phyloP scores from a whole-genome alignment of 495 filamentous ascomycete genomes.

The Neurospora discreta region DNA sequence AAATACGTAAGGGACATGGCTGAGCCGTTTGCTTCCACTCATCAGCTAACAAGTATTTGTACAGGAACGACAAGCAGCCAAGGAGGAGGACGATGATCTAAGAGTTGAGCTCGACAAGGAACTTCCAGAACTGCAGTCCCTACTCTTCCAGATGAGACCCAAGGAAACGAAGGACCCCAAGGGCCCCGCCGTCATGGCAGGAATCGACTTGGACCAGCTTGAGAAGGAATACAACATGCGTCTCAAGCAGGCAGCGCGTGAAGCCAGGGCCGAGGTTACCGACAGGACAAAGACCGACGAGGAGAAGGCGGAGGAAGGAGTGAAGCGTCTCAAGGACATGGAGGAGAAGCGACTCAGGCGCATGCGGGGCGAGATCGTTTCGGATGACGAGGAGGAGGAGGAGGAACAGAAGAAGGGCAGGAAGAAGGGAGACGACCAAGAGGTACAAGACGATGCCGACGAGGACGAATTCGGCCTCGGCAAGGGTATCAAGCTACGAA shows the following conservation, averaged over 20 bases:
- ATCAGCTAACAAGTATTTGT: neutral
- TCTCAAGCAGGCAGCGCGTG: conserved; percentile 67
- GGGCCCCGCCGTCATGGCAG: conserved; percentile 45
- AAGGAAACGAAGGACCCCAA: conserved; percentile 42
- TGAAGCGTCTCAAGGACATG: conserved; percentile 59
- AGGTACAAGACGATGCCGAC: conserved; percentile 28
- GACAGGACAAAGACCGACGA: conserved; percentile 87
- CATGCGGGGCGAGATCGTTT: conserved; percentile 56
- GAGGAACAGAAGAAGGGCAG: conserved; percentile 36
- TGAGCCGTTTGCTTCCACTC: neutral
- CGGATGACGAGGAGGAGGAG: conserved; percentile 39
- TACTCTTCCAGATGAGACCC: conserved; percentile 40
- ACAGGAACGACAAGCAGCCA: conserved; percentile 61
- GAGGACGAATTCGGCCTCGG: conserved; percentile 46
- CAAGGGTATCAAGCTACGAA: conserved; percentile 37
- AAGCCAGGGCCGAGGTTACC: conserved; percentile 71
- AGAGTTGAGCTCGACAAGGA: conserved; percentile 45
- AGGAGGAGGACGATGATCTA: conserved; percentile 92
- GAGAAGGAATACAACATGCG: conserved; percentile 80
- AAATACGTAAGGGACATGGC: conserved; percentile 54
- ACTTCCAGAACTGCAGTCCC: conserved; percentile 64
- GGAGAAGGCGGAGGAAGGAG: conserved; percentile 67
- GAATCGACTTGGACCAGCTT: conserved; percentile 47
- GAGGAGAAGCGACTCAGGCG: conserved; percentile 64
- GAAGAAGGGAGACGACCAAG: conserved; percentile 21